Base-by-base conservation (phyloP, 2,329 filamentous ascomycete genomes). In the Epichloe baconii region DNA sequence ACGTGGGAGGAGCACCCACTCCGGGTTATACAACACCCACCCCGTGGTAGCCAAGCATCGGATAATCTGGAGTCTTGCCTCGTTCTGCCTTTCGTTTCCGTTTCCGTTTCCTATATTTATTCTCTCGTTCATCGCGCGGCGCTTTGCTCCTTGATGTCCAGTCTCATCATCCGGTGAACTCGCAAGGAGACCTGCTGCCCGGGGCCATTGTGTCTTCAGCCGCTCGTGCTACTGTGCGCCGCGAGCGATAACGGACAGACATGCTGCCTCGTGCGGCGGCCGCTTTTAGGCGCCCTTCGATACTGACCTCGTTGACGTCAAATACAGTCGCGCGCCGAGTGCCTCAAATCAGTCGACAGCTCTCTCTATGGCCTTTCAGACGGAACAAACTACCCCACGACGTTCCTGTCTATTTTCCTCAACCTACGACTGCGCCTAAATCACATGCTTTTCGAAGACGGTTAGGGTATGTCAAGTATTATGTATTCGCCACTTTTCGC, bases 311-410 rank as follows among this genome's bases (percentile, higher is more conserved):
- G 44, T 48, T 59, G 10, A 56, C 55, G 40, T 57, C 57, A 43
- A 58, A 58, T 54, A 44, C 58, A 38, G 23, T 60, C 44, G 48
- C 50, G 44, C 52, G 50, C 11, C 46, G 40, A 41, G 44, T 38
- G 21, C 47, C 44, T 6, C 34, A n/a, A 5, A 42, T 23, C n/a
- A 37, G 8, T 17, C 49, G 66, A 48, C 58, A 58, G 49, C 58
- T 69, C 37, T 68, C 66, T 0, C 56, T 69, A 21, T 54, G 67
- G 11, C 66, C 66, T 40, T 68, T 66, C 59, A 61, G 61, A 47
- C 59, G 56, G 52, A 59, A 52, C 42, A 49, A 54, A 34, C 8
- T 52, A 5, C 15, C 56, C 2, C 48, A 56, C 2, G 55, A 58
- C 5, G 44, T 67, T 1, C 65, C 66, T 0, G 60, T 68, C 2